These are phyloP conservation scores for Circinella umbellata DNA, from an alignment of 371 early-diverging fungal genomes.

Conservation along the genomic window DNA sequence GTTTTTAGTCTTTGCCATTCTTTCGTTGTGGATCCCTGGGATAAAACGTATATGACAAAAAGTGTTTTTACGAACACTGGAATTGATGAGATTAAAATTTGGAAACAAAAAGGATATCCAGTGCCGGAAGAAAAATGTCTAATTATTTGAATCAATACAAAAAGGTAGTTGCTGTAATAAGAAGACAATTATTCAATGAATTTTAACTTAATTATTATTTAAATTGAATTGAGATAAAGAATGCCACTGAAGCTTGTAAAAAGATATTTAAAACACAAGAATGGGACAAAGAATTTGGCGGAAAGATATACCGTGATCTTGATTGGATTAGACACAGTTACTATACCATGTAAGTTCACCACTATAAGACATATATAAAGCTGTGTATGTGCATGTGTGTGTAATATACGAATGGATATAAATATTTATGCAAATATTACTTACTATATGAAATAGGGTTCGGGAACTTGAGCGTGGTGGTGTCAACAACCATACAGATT, in stretches of 20 bases:
- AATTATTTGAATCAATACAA: not conserved
- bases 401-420: not conserved
- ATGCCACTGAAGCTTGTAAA: not conserved
- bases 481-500: not conserved
- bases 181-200: no score
- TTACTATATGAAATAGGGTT: not conserved
- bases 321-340: not conserved
- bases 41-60: not conserved
- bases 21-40: not conserved
- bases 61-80: not conserved
- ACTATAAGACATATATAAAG: no score
- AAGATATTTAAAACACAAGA: not conserved
- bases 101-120: not conserved
- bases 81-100: constrained; percentile 1
- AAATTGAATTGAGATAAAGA: not conserved
- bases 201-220: not conserved
- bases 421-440: not conserved
- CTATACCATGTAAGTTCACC: not conserved
- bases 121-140: not conserved
- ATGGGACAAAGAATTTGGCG: not conserved
- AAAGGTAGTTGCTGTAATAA: not conserved
- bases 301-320: not conserved
- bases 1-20: constrained; percentile 7
- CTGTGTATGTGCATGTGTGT: no score
- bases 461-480: not conserved